Evolutionary conservation across 306 rosid species (phyloP).

Genomic region (Acacia confusa): DNA sequence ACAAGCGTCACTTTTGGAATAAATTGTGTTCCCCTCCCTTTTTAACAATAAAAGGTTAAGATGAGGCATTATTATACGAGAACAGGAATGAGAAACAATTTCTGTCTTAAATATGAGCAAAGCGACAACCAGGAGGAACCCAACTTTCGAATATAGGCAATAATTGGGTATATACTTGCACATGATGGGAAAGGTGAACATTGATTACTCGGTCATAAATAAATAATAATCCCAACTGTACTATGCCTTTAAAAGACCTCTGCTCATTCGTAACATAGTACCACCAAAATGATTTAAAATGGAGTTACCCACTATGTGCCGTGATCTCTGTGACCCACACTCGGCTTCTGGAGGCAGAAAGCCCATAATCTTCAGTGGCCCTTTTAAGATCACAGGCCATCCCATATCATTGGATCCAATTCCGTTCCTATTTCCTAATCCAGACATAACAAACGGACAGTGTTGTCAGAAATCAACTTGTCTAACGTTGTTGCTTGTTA

Average conservation of each 20-base stretch:
- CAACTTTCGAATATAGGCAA: neutral
- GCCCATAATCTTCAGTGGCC: constrained; percentile 4
- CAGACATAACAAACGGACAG: constrained; percentile 3
- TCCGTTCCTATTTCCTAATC: constrained; percentile 1
- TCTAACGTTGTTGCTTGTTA: constrained; percentile 15
- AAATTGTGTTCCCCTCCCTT: neutral
- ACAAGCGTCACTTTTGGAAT: neutral
- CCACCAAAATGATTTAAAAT: neutral
- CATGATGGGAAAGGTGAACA: neutral
- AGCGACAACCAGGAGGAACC: neutral
- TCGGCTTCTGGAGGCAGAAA: neutral
- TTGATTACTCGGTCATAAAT: constrained; percentile 1
- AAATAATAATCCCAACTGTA: neutral
- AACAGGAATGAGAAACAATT: neutral
- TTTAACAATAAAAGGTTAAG: neutral
- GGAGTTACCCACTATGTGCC: constrained; percentile 20
- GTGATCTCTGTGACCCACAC: neutral
- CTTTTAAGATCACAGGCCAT: constrained; percentile 30
- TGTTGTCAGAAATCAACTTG: constrained; percentile 11
- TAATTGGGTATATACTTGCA: constrained; percentile 3
- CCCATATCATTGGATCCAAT: constrained; percentile 24
- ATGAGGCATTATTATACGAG: neutral
- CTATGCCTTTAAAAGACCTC: neutral
- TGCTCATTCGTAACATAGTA: constrained; percentile 1
- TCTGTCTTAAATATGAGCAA: neutral